Base-by-base conservation (phyloP, 257 asterid species). In the Solanum rostratum region DNA sequence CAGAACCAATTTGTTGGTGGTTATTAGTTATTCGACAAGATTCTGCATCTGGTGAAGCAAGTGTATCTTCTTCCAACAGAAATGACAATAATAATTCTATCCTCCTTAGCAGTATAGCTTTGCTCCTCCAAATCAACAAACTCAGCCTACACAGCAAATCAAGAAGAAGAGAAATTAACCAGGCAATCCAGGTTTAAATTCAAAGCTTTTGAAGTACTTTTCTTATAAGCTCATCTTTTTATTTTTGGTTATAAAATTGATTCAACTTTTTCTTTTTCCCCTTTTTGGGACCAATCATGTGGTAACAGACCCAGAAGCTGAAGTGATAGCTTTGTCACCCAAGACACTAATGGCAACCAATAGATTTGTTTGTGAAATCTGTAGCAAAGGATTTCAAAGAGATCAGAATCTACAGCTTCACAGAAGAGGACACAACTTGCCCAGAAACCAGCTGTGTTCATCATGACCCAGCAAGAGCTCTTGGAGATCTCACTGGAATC, bases 341-440 rank as follows among this genome's bases (percentile, higher is more conserved):
- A 93, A 87, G 87, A 63, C 95, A 2, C 95, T 96, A 0, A 7
- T 95, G 87, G 98, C 98, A 37, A 96, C 98, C 0, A 95, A 96
- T 90, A 92, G 99, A 90, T 96, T 93, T 65, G 92, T 94, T 39
- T 95, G 99, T 84, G 99, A 95, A 84, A 86, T 96, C 13, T 96
- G 99, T 87, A 91, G 89, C 88, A 96, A 96, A 89, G 99, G 99
- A 87, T 96, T 96, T 41, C 98, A 94, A 81, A 92, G 99, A 65
- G 98, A 96, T 84, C 99, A 96, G 79, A 96, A 96, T 73, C 90
- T 96, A 66, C 99, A 96, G 87, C 98, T 96, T 0, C 99, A 96
- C 88, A 83, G 97, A 71, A 90, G 99, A 90, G 98, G 99, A 12
- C 99, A 96, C 84, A 96, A 96, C 80, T 89, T 96, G 99, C 89